A percentile compares a stretch with the other conserved stretches of the same genome.
These are phyloP conservation scores for Podila clonocystis DNA, from an alignment of 192 early-diverging fungal genomes.

Conservation along the genomic window DNA sequence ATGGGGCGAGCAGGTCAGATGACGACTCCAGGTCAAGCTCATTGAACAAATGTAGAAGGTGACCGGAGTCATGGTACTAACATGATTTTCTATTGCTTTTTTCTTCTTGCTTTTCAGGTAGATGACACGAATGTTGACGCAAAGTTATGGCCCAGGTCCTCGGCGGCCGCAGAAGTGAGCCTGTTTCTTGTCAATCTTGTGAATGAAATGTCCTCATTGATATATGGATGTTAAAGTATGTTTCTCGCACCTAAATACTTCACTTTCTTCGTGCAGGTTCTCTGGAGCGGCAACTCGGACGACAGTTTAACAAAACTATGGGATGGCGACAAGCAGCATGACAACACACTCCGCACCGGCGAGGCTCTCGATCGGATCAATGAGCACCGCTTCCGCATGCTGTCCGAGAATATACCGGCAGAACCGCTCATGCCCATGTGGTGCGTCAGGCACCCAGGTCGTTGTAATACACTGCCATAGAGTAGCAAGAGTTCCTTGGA, in stretches of 20 bases:
- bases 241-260: too few species aligned
- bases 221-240: too few species aligned
- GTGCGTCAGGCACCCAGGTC: conserved; percentile 69
- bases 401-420: conserved; percentile 70
- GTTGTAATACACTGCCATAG: conserved; percentile 26
- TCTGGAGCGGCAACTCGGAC: conserved; percentile 71
- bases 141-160: conserved; percentile 78
- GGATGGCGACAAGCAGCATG: conserved; percentile 49
- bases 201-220: background rate
- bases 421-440: conserved; percentile 82
- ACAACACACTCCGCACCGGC: conserved; percentile 62
- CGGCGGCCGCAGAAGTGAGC: conserved; percentile 72
- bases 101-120: too few species aligned
- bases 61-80: too few species aligned
- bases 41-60: too few species aligned
- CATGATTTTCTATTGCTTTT: too few species aligned
- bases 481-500: background rate
- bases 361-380: conserved; percentile 73
- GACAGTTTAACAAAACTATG: conserved; percentile 55
- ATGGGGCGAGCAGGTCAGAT: conserved; percentile 73
- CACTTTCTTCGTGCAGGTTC: conserved; percentile 17
- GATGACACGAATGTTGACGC: conserved; percentile 72
- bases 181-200: background rate
- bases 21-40: too few species aligned
- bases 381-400: conserved; percentile 77